Base-by-base conservation (phyloP, 306 rosid species). In the Medicago lupulina region DNA sequence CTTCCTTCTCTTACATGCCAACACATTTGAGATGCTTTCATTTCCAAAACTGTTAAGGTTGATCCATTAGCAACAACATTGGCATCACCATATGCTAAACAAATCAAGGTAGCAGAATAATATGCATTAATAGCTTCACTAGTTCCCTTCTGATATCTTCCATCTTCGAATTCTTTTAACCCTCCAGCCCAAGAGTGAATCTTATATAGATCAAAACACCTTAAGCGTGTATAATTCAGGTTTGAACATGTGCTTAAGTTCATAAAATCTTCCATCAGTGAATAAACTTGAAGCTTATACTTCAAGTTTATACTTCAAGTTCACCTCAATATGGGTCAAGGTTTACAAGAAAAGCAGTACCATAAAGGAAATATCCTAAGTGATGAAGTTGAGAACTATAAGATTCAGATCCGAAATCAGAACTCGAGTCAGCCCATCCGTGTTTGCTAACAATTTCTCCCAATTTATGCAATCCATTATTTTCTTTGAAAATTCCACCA, bases 181-280 rank as follows among this genome's bases (percentile, higher is more conserved):
- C 92, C 91, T 28, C 89, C 83, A 8, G 88, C 92, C 97, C 91
- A 89, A 1, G 92, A 89, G 68, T 89, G 97, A 71, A 91, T 67
- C 66, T 84, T 89, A 54, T 79, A 91, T 2, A 80, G 63, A 67
- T 89, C 92, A 13, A 91, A 91, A 83, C 97, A 87, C 67, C 97
- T 81, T 15, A 87, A 11, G 4, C 86, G 87, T 0, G 91, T 78
- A 59, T 86, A 92, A 9, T 25, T 75, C 0, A 89, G 77, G 41
- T 75, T 78, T 12, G 66, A 72, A 7, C 71, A 31, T 58, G 73
- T 71, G 9, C 85, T 83, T 54, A 86, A 50, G 81, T 12, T 92
- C 88, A 89, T 79, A 18, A 75, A 90, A 73, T 88, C 96, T 0
- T 83, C 82, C 81, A 86, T 41, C 2, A 90, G 82, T 14, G 89